Base-by-base conservation (phyloP, 2,329 filamentous ascomycete genomes). In the Pestalotiopsis sp. region DNA sequence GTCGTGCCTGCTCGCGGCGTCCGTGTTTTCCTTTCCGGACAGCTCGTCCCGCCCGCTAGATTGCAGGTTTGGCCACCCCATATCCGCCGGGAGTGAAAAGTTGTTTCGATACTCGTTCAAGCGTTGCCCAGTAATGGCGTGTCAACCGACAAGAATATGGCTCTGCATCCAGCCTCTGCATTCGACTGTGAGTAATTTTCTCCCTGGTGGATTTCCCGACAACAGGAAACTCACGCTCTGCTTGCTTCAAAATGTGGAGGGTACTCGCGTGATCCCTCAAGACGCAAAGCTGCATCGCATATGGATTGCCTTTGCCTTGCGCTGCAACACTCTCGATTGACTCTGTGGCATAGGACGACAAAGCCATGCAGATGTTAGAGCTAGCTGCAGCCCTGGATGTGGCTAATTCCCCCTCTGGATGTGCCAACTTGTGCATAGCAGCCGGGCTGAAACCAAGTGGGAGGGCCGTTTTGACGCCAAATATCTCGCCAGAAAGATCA, bases 101-200 rank as follows among this genome's bases (percentile, higher is more conserved):
- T 83, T 79, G 69, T 87, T 87, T 3, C 85, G 81, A 70, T 82
- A 82, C 71, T 89, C 86, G 60, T 86, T 85, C 40, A 86, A 77
- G 0, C 86, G 79, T 30, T 80, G 0, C 86, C 87, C 0, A 88
- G 77, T 1, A 86, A 80, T 0, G 87, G 86, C 0, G 81, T 81
- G 70, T 89, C 87, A 1, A 87, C 85, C 0, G 86, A 85, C 2
- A 89, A 73, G 56, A 89, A 82, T 4, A 89, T 75, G 0, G 86
- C 86, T 67, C 83, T 84, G 73, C 84, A 88, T 6, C 85, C 85
- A 0, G 82, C 79, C 66, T 75, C 78, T 82, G 5, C 3, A n/a
- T 6, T 20, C 2, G 44, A 3, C n/a, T 1, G 44, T 52, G 9
- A 52, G 44, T 9, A 52, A 2, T 17, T n/a, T 9, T 52, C 44